Evolutionary conservation across 2,329 filamentous ascomycete genomes (phyloP).

Genomic region (Penicillium sp.): DNA sequence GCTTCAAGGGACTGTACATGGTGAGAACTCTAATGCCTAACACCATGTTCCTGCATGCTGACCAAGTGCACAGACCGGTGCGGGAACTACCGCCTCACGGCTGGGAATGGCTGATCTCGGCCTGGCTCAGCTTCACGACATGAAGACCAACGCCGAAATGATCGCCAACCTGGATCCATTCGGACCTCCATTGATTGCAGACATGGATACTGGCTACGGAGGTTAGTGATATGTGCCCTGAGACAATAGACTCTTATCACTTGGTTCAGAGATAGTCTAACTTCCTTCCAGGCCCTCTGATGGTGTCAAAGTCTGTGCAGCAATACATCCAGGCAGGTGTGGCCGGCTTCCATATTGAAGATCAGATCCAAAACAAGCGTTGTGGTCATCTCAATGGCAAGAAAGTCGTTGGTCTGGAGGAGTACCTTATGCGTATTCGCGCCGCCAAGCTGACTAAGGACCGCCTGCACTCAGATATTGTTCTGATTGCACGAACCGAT

Average conservation of each 20-base stretch:
- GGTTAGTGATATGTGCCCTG: constrained; percentile 21
- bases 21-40: constrained; percentile 37
- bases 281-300: constrained; percentile 34
- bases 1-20: constrained; percentile 67
- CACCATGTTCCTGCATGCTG: not conserved
- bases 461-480: constrained; percentile 37
- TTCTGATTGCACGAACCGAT: constrained; percentile 45
- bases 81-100: constrained; percentile 59
- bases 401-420: constrained; percentile 34
- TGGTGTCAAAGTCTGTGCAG: constrained; percentile 48
- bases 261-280: constrained; percentile 24
- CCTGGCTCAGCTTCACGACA: constrained; percentile 60
- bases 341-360: constrained; percentile 57
- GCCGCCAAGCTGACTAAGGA: constrained; percentile 36
- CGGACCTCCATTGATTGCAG: constrained; percentile 56
- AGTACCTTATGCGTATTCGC: constrained; percentile 35
- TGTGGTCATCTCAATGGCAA: constrained; percentile 42
- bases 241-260: not conserved
- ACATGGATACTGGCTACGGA: constrained; percentile 55
- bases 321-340: constrained; percentile 53
- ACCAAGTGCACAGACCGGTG: constrained; percentile 51
- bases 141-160: constrained; percentile 63
- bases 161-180: constrained; percentile 57
- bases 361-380: constrained; percentile 49
- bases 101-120: constrained; percentile 64